Evolutionary conservation across 1,284 basidiomycete species (phyloP).

Genomic region (Ceratobasidium sp.): DNA sequence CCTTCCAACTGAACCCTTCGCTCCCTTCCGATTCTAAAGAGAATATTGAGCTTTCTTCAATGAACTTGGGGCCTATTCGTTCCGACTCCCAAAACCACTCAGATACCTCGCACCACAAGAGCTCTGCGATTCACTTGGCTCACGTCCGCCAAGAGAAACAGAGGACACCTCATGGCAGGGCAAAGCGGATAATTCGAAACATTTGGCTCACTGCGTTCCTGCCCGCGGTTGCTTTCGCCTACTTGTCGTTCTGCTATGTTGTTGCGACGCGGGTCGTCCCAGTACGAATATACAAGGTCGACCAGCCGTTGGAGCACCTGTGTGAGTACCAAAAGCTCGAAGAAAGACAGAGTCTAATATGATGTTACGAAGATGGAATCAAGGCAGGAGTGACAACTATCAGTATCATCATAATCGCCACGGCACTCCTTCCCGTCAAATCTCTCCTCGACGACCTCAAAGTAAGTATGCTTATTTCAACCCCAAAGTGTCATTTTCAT

Average conservation of each 20-base stretch:
- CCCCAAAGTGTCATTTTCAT: no score
- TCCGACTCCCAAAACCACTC: not conserved
- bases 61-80: not conserved
- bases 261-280: conserved; percentile 25
- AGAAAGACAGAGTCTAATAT: not conserved
- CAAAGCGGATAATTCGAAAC: not conserved
- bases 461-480: not conserved
- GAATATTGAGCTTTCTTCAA: conserved; percentile 17
- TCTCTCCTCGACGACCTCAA: conserved; percentile 54
- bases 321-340: conserved; percentile 5
- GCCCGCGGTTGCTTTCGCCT: conserved; percentile 13
- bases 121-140: conserved; percentile 13
- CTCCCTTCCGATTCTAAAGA: conserved; percentile 22
- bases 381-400: conserved; percentile 38
- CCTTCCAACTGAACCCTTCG: not conserved
- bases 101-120: conserved; percentile 16
- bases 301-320: conserved; percentile 16
- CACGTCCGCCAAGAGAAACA: not conserved
- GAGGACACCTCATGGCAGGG: not conserved
- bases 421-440: conserved; percentile 28
- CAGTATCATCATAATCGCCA: conserved; percentile 31
- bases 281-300: conserved; percentile 12
- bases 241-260: conserved; percentile 28
- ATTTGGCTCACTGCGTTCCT: conserved; percentile 33
- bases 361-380: conserved; percentile 10